Evolutionary conservation across 805 yeast genomes (phyloP).

Genomic region (Yarrowia sp.): DNA sequence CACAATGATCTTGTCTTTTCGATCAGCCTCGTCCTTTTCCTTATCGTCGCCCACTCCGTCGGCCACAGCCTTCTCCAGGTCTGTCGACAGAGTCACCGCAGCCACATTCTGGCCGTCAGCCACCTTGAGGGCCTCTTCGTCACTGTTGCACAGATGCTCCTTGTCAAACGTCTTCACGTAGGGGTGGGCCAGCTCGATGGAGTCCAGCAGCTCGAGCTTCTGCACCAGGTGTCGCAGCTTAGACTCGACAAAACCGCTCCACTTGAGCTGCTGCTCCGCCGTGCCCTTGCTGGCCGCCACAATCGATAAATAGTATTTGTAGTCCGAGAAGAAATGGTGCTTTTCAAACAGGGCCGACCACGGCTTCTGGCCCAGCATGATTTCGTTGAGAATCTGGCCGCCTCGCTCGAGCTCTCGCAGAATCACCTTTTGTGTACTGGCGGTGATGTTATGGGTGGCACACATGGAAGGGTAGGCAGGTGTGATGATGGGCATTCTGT

Average conservation of each 20-base stretch:
- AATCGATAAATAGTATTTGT: constrained; percentile 85
- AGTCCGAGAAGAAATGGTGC: constrained; percentile 81
- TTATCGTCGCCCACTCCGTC: constrained; percentile 46
- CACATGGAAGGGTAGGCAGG: constrained; percentile 99
- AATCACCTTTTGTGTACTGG: constrained; percentile 84
- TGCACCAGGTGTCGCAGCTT: constrained; percentile 80
- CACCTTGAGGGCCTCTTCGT: constrained; percentile 63
- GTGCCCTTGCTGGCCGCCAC: constrained; percentile 76
- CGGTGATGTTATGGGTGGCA: constrained; percentile 94
- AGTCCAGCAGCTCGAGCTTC: constrained; percentile 78
- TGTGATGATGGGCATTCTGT: constrained; percentile 96
- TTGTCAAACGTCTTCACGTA: constrained; percentile 77
- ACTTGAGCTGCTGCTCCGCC: constrained; percentile 83
- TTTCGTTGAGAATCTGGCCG: constrained; percentile 69
- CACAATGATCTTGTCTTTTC: constrained; percentile 49
- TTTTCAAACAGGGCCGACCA: constrained; percentile 82
- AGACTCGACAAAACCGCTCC: constrained; percentile 94
- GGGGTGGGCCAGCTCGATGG: constrained; percentile 87
- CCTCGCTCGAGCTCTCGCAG: constrained; percentile 83
- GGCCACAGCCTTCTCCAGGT: constrained; percentile 42
- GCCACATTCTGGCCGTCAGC: constrained; percentile 67
- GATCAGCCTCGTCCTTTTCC: constrained; percentile 43
- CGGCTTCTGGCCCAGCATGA: constrained; percentile 63
- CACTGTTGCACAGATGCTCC: constrained; percentile 57
- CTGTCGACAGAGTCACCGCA: constrained; percentile 30